These are phyloP conservation scores for Tolypocladium ophioglossoides DNA, from an alignment of 2,329 filamentous ascomycete species.

Conservation along the genomic window DNA sequence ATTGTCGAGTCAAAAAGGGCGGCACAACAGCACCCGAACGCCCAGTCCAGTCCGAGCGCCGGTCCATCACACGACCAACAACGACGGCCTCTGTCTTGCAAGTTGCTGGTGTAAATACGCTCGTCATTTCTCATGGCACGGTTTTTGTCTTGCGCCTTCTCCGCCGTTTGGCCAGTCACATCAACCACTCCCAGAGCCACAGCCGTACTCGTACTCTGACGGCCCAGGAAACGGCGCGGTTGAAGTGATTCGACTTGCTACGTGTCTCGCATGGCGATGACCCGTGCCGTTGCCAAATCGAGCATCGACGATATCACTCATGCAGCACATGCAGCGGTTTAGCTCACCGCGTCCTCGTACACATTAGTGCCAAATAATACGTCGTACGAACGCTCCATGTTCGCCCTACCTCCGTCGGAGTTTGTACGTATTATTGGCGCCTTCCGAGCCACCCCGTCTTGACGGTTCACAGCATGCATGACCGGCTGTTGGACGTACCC, in stretches of 20 bases:
- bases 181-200: neutral
- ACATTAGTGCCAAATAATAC: neutral
- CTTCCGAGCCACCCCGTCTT: conserved; percentile 1
- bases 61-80: neutral
- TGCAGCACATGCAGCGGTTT: neutral
- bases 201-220: neutral
- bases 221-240: neutral
- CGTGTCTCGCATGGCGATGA: neutral
- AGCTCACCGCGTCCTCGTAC: neutral
- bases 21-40: neutral
- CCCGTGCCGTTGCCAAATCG: neutral
- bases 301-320: neutral
- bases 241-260: neutral
- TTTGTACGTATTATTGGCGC: neutral
- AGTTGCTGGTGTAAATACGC: neutral
- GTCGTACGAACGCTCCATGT: neutral
- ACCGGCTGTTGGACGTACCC: conserved; percentile 1
- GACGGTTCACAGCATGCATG: conserved; percentile 7
- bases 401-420: neutral
- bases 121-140: neutral
- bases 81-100: neutral
- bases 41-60: neutral
- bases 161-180: neutral
- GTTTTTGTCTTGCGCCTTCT: neutral
- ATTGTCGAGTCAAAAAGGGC: neutral